Percentiles rank a stretch among this genome's conserved stretches.
Conservation (phyloP, 306 rosid species). For the Abrus precatorius region DNA sequence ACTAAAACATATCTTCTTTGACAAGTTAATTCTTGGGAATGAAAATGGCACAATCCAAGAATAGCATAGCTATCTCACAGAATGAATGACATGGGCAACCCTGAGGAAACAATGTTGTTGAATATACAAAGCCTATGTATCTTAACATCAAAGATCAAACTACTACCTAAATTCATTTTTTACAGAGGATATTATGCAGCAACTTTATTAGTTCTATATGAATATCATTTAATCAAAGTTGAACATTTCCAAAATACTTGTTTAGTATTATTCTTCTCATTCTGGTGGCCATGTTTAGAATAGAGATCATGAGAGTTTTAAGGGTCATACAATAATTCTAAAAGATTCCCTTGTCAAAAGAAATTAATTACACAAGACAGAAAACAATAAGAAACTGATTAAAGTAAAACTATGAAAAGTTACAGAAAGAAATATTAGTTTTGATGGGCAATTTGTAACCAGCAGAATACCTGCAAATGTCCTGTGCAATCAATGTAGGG, state of each 20-base stretch:
- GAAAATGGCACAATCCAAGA: no score
- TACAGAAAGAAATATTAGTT: conserved; percentile 22
- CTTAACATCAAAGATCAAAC: no score
- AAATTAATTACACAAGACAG: background rate
- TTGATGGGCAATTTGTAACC: conserved; percentile 23
- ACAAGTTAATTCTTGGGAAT: no score
- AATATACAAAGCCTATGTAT: no score
- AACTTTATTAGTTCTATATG: background rate
- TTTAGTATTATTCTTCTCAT: conserved; percentile 36
- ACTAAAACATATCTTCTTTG: no score
- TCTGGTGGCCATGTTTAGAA: conserved; percentile 3
- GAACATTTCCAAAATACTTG: background rate
- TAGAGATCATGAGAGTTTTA: conserved; percentile 5
- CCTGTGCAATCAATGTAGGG: conserved; percentile 97
- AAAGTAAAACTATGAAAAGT: conserved; percentile 1
- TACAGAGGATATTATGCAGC: conserved; percentile 24
- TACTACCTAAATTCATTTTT: conserved; percentile 2
- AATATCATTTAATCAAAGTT: background rate
- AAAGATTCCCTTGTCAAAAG: background rate
- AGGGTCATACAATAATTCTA: conserved; percentile 11
- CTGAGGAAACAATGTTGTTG: no score
- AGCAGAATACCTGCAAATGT: conserved; percentile 74
- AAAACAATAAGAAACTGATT: conserved; percentile 13
- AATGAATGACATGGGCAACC: no score
- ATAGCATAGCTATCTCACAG: no score